Evolutionary conservation across 177 flowering plant genomes (phyloP).

Genomic region (Vitis hybrid): DNA sequence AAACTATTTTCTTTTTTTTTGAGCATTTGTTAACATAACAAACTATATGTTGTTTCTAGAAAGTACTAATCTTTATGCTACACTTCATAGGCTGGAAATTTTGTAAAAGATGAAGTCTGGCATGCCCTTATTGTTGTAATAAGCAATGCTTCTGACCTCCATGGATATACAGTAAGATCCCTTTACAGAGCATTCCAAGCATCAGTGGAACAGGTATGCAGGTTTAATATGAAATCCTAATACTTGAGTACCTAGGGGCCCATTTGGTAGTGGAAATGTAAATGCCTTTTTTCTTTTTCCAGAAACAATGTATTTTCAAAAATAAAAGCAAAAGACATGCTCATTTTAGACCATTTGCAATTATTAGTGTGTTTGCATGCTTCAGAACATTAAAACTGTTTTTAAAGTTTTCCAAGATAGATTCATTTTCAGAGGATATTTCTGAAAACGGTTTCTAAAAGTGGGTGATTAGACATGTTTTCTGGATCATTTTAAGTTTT

Average conservation of each 20-base stretch:
- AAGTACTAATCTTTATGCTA: conserved; percentile 17
- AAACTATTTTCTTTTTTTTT: not conserved
- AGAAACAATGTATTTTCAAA: not conserved
- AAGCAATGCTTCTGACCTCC: conserved; percentile 91
- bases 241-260: no score
- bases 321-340: no score
- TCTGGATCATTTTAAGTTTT: no score
- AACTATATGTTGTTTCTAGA: conserved; percentile 1
- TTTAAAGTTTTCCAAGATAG: no score
- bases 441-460: no score
- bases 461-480: no score
- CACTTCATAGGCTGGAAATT: conserved; percentile 86
- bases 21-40: not conserved
- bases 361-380: no score
- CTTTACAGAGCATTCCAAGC: conserved; percentile 79
- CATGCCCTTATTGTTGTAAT: conserved; percentile 91
- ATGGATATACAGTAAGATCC: conserved; percentile 90
- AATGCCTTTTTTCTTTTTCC: not conserved
- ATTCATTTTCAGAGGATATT: no score
- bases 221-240: no score
- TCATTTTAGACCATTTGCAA: no score
- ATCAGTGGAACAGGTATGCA: conserved; percentile 84
- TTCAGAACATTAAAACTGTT: no score
- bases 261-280: not conserved
- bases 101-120: conserved; percentile 98